Percentiles rank a stretch among this genome's conserved stretches.
These are phyloP conservation scores for Kingdonia uniflora DNA, from an alignment of 164 flowering plant species.

Conservation along the genomic window DNA sequence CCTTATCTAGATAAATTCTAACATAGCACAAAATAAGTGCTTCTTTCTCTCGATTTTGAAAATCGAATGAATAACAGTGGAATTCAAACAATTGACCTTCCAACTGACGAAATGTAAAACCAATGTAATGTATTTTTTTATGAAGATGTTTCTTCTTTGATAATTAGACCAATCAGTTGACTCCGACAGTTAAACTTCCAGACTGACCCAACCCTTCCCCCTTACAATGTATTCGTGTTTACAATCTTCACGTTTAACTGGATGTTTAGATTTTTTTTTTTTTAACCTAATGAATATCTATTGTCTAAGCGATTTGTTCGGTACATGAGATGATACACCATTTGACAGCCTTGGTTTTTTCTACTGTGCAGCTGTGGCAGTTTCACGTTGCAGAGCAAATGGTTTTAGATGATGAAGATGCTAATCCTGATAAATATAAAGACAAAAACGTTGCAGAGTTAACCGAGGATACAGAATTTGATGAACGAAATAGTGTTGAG, in stretches of 20 bases:
- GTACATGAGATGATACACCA: background rate
- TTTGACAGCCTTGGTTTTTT: background rate
- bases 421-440: slow-evolving; percentile 78
- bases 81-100: no score
- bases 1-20: no score
- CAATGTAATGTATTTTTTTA: no score
- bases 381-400: slow-evolving; percentile 89
- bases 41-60: no score
- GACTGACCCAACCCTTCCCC: background rate
- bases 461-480: slow-evolving; percentile 46
- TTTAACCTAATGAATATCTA: background rate
- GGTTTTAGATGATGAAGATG: slow-evolving; percentile 80
- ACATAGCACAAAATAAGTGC: no score
- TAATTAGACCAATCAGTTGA: no score
- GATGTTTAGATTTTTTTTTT: no score
- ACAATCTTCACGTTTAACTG: background rate
- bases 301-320: background rate
- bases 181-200: background rate
- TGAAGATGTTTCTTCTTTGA: no score
- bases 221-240: background rate
- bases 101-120: no score
- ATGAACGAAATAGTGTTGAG: slow-evolving; percentile 57
- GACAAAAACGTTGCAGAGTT: slow-evolving; percentile 47
- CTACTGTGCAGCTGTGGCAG: slow-evolving; percentile 78
- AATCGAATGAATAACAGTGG: no score